phyloP scores from a whole-genome alignment of 805 yeast species.

The Candida oleophila region DNA sequence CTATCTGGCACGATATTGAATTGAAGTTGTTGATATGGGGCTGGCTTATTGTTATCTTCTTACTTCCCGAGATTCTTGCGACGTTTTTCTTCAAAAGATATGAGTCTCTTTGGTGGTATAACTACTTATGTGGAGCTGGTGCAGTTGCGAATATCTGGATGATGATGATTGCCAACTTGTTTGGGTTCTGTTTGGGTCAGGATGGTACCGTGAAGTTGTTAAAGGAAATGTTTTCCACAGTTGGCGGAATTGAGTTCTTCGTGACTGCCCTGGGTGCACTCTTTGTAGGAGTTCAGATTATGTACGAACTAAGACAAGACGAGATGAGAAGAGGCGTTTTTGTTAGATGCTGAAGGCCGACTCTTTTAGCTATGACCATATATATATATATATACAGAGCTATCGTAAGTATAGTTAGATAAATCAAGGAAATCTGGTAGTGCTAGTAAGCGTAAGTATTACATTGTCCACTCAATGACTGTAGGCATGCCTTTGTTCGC shows the following conservation, averaged over 20 bases:
- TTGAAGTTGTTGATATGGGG: slow-evolving; percentile 90
- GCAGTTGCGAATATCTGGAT: slow-evolving; percentile 91
- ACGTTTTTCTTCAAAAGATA: slow-evolving; percentile 44
- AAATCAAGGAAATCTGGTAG: too few species aligned
- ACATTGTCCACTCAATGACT: too few species aligned
- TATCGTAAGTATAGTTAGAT: too few species aligned
- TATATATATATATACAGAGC: too few species aligned
- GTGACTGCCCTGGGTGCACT: slow-evolving; percentile 60
- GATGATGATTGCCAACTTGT: slow-evolving; percentile 96
- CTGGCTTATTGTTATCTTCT: slow-evolving; percentile 84
- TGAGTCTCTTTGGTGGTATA: slow-evolving; percentile 60
- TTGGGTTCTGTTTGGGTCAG: slow-evolving; percentile 90
- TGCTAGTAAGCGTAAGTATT: too few species aligned
- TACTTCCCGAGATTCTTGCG: slow-evolving; percentile 80
- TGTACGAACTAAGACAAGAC: slow-evolving; percentile 88
- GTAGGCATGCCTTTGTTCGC: too few species aligned
- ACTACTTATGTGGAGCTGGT: slow-evolving; percentile 82
- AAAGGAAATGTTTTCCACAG: slow-evolving; percentile 68
- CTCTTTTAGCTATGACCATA: too few species aligned
- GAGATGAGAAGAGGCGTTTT: slow-evolving; percentile 84
- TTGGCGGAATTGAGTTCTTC: slow-evolving; percentile 64
- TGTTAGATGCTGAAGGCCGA: slow-evolving; percentile 75
- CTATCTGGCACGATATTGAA: slow-evolving; percentile 97
- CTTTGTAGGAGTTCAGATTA: slow-evolving; percentile 84
- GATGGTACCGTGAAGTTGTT: slow-evolving; percentile 76